Percentiles rank a stretch among this genome's conserved stretches.
phyloP scores from a whole-genome alignment of 2,329 filamentous ascomycete genomes.

The Pseudopyricularia javanii region DNA sequence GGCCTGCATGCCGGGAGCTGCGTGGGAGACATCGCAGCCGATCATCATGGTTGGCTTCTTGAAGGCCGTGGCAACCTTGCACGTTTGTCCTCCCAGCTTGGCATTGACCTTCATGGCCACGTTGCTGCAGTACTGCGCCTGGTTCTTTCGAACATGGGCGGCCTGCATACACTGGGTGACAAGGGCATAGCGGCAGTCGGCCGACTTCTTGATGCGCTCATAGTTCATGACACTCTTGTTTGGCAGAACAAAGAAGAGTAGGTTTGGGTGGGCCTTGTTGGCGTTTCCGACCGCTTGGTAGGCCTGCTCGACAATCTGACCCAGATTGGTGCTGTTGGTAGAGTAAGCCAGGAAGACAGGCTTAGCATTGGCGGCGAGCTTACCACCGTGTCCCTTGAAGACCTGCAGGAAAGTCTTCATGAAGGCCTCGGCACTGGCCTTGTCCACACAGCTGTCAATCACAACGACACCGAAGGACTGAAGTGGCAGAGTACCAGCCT shows the following conservation, averaged over 20 bases:
- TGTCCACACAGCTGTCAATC: slow-evolving; percentile 41
- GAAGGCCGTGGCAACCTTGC: slow-evolving; percentile 23
- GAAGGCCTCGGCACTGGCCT: slow-evolving; percentile 48
- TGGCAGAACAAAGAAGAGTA: slow-evolving; percentile 68
- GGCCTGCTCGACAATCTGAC: slow-evolving; percentile 39
- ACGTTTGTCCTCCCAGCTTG: slow-evolving; percentile 80
- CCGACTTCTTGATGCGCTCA: slow-evolving; percentile 76
- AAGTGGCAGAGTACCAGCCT: slow-evolving; percentile 48
- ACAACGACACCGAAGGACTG: slow-evolving; percentile 65
- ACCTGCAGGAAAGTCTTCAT: slow-evolving; percentile 32
- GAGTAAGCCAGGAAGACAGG: slow-evolving; percentile 18
- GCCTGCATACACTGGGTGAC: slow-evolving; percentile 72
- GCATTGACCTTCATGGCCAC: slow-evolving; percentile 95
- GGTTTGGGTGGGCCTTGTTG: slow-evolving; percentile 49
- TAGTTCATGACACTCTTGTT: slow-evolving; percentile 64
- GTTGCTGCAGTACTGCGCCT: slow-evolving; percentile 81
- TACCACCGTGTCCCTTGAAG: slow-evolving; percentile 40
- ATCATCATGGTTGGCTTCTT: slow-evolving; percentile 63
- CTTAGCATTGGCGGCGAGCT: slow-evolving; percentile 19
- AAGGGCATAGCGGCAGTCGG: slow-evolving; percentile 75
- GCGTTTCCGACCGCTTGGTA: slow-evolving; percentile 42
- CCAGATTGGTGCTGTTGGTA: slow-evolving; percentile 16
- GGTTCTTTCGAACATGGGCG: slow-evolving; percentile 54
- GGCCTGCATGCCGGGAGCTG: slow-evolving; percentile 50
- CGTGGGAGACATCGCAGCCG: slow-evolving; percentile 83